Conservation (phyloP, 768 basidiomycete genomes). For the Mycena galericulata region DNA sequence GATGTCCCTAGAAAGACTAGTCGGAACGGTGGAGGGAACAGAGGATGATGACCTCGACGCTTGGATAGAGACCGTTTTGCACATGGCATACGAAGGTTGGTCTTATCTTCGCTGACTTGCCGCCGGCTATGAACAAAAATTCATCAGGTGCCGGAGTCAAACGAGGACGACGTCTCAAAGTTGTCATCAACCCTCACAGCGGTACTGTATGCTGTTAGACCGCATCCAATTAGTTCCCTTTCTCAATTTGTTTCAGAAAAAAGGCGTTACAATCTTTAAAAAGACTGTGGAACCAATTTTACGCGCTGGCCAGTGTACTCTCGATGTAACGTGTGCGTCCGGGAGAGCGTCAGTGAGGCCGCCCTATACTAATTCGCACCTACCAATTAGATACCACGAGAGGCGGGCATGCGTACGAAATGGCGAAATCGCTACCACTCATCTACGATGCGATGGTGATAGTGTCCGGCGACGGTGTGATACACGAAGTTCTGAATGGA, state of each 20-base stretch:
- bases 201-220: conserved; percentile 76
- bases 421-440: conserved; percentile 68
- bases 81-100: conserved; percentile 73
- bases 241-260: conserved; percentile 60
- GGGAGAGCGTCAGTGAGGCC: background rate
- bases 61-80: conserved; percentile 70
- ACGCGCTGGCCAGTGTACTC: conserved; percentile 68
- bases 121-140: background rate
- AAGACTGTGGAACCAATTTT: conserved; percentile 80
- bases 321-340: conserved; percentile 71
- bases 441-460: conserved; percentile 79
- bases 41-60: conserved; percentile 50
- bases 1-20: conserved; percentile 55
- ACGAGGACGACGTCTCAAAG: conserved; percentile 66
- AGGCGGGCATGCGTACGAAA: conserved; percentile 72
- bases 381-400: conserved; percentile 69
- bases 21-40: conserved; percentile 54
- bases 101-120: background rate
- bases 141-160: conserved; percentile 59
- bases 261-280: conserved; percentile 63
- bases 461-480: conserved; percentile 86
- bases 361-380: conserved; percentile 4
- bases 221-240: background rate
- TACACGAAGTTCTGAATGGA: conserved; percentile 89
- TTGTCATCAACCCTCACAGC: conserved; percentile 84